phyloP scores from a whole-genome alignment of 176 grass and related monocot genomes.

The Olyra latifolia region DNA sequence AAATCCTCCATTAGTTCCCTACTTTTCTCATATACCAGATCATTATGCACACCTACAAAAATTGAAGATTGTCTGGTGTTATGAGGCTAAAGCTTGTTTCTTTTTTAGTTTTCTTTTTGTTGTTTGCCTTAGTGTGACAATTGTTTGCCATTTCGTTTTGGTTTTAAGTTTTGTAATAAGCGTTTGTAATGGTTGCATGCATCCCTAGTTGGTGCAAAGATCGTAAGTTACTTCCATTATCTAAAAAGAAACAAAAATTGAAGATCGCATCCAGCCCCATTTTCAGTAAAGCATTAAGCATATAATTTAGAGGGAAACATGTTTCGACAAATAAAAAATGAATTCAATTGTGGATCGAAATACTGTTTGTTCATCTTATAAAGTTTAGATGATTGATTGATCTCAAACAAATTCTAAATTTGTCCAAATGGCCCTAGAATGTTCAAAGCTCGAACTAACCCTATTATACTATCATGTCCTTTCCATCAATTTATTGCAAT shows the following conservation, averaged over 20 bases:
- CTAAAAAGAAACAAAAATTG: too few relatives aligned
- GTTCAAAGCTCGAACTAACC: neutral
- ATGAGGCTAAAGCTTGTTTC: too few relatives aligned
- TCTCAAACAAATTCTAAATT: neutral
- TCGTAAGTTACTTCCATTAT: too few relatives aligned
- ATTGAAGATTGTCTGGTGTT: too few relatives aligned
- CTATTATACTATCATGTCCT: neutral
- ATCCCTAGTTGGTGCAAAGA: too few relatives aligned
- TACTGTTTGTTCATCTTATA: neutral
- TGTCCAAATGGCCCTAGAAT: neutral
- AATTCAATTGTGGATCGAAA: neutral
- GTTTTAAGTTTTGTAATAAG: too few relatives aligned
- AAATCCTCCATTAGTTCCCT: slow-evolving; percentile 66
- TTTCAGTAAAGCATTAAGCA: neutral
- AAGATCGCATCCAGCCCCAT: neutral
- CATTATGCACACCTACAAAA: slow-evolving; percentile 65
- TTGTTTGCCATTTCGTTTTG: too few relatives aligned
- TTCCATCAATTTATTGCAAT: neutral
- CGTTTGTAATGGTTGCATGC: too few relatives aligned
- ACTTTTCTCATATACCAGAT: slow-evolving; percentile 71
- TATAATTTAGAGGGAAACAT: neutral
- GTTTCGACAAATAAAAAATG: neutral
- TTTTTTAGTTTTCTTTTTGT: too few relatives aligned
- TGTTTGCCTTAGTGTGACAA: too few relatives aligned
- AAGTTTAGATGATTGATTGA: neutral